These are phyloP conservation scores for Cryptococcus jaspeensis DNA, from an alignment of 1,284 basidiomycete genomes.

Conservation along the genomic window DNA sequence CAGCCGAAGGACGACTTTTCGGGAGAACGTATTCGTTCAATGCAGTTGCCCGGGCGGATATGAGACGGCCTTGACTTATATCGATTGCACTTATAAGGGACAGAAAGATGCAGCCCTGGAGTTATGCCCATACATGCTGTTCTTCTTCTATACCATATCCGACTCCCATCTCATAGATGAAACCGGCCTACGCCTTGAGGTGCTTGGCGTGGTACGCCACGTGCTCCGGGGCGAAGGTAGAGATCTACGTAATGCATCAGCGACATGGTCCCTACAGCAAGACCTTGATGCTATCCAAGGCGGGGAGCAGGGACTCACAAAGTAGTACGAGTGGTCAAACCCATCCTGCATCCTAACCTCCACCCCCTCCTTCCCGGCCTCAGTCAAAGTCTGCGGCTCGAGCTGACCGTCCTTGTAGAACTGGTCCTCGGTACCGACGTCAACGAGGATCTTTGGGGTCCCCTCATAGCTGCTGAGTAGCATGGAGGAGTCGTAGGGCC, in stretches of 20 bases:
- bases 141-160: too few relatives aligned
- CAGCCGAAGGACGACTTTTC: too few relatives aligned
- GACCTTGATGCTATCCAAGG: too few relatives aligned
- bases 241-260: constrained; percentile 55
- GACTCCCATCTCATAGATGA: too few relatives aligned
- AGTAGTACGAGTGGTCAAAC: constrained; percentile 90
- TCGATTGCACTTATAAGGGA: too few relatives aligned
- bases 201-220: constrained; percentile 54
- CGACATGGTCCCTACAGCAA: neutral
- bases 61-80: too few relatives aligned
- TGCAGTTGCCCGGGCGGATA: neutral
- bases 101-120: too few relatives aligned
- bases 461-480: constrained; percentile 68
- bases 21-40: too few relatives aligned
- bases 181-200: constrained; percentile 46
- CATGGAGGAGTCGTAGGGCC: constrained; percentile 76
- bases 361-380: constrained; percentile 73
- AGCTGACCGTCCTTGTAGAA: constrained; percentile 85
- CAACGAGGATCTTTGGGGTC: constrained; percentile 72
- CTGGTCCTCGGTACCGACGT: constrained; percentile 82
- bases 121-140: too few relatives aligned
- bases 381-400: constrained; percentile 81
- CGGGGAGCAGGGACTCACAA: constrained; percentile 64
- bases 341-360: constrained; percentile 77
- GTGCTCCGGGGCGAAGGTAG: constrained; percentile 63